Percentiles rank a stretch among this genome's conserved stretches.
phyloP scores from a whole-genome alignment of 2,329 filamentous ascomycete species.

The Botrytis deweyae region DNA sequence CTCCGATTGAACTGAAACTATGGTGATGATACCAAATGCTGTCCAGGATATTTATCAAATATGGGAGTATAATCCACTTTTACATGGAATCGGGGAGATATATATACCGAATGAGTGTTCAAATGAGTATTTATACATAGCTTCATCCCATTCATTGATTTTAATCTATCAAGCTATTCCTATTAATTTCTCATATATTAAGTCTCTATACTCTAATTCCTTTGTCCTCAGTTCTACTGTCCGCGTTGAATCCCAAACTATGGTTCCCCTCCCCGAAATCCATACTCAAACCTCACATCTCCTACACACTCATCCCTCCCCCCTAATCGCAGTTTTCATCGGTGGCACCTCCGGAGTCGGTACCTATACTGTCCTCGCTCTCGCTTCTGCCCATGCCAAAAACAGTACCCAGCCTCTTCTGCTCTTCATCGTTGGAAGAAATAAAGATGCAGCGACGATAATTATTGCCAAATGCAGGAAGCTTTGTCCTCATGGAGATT shows the following conservation, averaged over 20 bases:
- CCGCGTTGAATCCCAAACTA: not conserved
- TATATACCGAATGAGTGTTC: not conserved
- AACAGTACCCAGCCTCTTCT: not conserved
- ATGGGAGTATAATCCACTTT: not conserved
- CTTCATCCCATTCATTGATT: not conserved
- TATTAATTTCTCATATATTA: not conserved
- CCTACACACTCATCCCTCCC: not conserved
- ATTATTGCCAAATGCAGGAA: not conserved
- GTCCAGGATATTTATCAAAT: not conserved
- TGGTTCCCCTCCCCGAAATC: not conserved
- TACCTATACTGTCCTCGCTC: not conserved
- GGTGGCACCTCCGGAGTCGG: not conserved
- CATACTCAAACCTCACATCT: not conserved
- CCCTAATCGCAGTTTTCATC: not conserved
- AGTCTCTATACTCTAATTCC: rapidly evolving
- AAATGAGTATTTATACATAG: not conserved
- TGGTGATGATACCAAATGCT: rapidly evolving
- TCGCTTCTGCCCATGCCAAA: not conserved
- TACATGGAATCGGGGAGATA: not conserved
- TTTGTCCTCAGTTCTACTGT: not conserved
- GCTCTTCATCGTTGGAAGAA: not conserved
- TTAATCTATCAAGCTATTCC: not conserved
- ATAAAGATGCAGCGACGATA: not conserved
- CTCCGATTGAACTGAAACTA: not conserved
- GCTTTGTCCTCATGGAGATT: not conserved